Evolutionary conservation across 495 filamentous ascomycete species (phyloP).

Genomic region (Penicillium coffeae): DNA sequence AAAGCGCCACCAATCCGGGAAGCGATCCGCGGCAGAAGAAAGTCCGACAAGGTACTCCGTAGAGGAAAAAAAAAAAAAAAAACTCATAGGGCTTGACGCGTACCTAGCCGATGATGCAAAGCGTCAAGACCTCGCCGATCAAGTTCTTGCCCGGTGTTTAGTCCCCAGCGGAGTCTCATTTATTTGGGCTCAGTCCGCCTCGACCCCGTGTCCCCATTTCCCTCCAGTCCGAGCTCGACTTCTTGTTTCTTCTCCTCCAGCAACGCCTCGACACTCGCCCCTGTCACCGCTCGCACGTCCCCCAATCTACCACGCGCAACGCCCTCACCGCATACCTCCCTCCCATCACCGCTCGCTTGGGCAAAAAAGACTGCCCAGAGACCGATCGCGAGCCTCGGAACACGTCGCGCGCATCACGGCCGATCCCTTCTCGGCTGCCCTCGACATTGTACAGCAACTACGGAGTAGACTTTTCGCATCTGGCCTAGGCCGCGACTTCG

Average conservation of each 20-base stretch:
- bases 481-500: not conserved
- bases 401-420: not conserved
- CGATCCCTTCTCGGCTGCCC: not conserved
- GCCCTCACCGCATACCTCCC: not conserved
- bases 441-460: not conserved
- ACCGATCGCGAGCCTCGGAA: no score
- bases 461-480: not conserved
- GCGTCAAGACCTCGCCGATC: not conserved
- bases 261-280: no score
- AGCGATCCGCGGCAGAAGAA: not conserved
- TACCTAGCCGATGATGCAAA: not conserved
- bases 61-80: not conserved
- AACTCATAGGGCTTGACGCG: not conserved
- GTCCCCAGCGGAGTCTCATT: not conserved
- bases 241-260: no score
- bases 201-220: not conserved
- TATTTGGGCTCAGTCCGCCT: not conserved
- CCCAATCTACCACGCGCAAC: not conserved
- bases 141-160: not conserved
- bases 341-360: not conserved
- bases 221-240: not conserved
- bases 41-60: no score
- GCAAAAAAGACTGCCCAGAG: no score
- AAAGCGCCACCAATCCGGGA: not conserved
- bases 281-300: no score